Evolutionary conservation across 495 filamentous ascomycete species (phyloP), one percentile per base, ranked within the genome.

Genomic region (Tuber melanosporum): DNA sequence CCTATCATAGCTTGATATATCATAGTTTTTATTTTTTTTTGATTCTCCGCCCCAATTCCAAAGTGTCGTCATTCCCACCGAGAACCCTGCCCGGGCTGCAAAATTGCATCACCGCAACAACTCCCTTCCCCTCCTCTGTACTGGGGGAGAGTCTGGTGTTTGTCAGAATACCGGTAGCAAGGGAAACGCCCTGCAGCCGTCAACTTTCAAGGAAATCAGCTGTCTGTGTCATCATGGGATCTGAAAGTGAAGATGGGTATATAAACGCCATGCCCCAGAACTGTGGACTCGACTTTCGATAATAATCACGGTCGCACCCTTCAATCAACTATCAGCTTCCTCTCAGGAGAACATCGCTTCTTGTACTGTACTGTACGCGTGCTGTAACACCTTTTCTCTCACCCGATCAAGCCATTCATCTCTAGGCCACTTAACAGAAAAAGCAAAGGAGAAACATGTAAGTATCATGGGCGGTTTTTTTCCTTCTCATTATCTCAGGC

Each of bases 361-460:
- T 66, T 36, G 12, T 2, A 26, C 7, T 32, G 32, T 32, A 32
- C 32, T 32, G 32, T 32, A 32, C 32, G 32, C 32, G 32, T 32
- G 32, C 32, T 32, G 26, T 8, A 17, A 36, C 57, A 1, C 1
- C 26, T 8, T 36, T 36, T 66, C 57, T 36, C 26, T 36, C 57
- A 10, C n/a, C 26, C 26, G 0, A 19, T 66, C 7, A 12, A 36
- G 57, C 26, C 57, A 36, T 66, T 66, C 57, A 36, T 26, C 57
- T 66, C 26, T 66, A 36, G 57, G 26, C 57, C 12, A 66, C 57
- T 36, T 57, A 57, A 57, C 57, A 17, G 32, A 66, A 66, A 66
- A 66, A 66, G 57, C 57, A 66, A 66, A 36, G 57, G 57, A 19
- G 32, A 66, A 32, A 66, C 57, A 66, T 66, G 57, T 66, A 66